Evolutionary conservation across 2,329 filamentous ascomycete genomes (phyloP).

Genomic region (Hypoxylon sp.): DNA sequence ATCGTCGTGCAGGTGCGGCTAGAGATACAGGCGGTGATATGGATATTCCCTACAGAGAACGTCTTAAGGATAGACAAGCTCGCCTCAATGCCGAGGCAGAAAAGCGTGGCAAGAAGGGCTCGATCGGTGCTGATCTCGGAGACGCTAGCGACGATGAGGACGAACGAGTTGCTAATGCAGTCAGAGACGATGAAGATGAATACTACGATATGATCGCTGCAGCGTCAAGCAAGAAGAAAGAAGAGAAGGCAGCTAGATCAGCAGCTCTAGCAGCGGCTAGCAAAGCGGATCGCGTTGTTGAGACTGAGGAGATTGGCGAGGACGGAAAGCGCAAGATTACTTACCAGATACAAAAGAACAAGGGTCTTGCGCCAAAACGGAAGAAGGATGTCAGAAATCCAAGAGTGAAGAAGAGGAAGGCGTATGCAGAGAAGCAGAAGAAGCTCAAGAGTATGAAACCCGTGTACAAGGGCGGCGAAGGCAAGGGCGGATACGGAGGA

Average conservation of each 20-base stretch:
- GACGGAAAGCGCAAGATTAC: constrained; percentile 94
- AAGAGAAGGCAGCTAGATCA: constrained; percentile 75
- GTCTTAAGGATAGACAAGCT: constrained; percentile 86
- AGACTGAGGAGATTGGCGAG: constrained; percentile 77
- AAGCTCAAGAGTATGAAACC: constrained; percentile 90
- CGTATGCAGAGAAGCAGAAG: constrained; percentile 97
- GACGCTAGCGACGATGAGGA: constrained; percentile 79
- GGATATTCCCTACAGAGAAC: constrained; percentile 90
- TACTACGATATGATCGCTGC: constrained; percentile 93
- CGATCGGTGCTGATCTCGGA: constrained; percentile 76
- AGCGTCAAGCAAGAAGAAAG: constrained; percentile 77
- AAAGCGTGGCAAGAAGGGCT: constrained; percentile 78
- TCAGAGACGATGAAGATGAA: constrained; percentile 72
- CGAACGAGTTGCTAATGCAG: constrained; percentile 64
- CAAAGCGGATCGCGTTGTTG: constrained; percentile 74
- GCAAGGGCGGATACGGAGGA: constrained; percentile 88
- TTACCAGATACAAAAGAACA: constrained; percentile 97
- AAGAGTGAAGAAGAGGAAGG: constrained; percentile 97
- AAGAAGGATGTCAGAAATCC: constrained; percentile 97
- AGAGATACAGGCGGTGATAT: constrained; percentile 83
- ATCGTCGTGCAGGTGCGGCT: constrained; percentile 82
- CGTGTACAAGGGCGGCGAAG: constrained; percentile 87
- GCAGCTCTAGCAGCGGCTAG: constrained; percentile 72
- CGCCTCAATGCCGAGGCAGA: constrained; percentile 92
- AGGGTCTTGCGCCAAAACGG: constrained; percentile 88